Evolutionary conservation across 306 rosid species (phyloP), one percentile per base, ranked within the genome.

Genomic region (Citrullus colocynthis): DNA sequence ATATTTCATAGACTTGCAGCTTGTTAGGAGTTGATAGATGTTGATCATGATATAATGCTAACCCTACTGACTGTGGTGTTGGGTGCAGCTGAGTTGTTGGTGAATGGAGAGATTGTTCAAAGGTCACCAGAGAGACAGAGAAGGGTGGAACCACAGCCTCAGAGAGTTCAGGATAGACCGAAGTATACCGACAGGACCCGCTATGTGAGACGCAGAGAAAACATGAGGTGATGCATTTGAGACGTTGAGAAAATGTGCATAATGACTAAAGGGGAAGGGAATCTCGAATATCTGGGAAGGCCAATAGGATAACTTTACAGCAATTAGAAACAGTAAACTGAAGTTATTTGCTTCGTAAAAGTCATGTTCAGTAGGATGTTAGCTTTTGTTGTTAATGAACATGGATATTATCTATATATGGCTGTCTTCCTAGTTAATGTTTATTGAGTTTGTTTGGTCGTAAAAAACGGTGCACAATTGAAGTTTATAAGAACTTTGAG

Each of bases 61-160:
- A 70, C 10, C 7, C 20, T 11, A 17, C 30, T 30, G 30, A 18
- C 17, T 37, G 14, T 44, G 36, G 14, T 44, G 36, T 1, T 45
- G 78, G 76, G n/a, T 82, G 91, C 97, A 96, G 99, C 93, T 70
- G 98, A 96, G 74, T 78, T 96, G 85, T 84, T 75, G 44, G 99
- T 96, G 84, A 89, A 93, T n/a, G 99, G 98, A 62, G 96, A 92
- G 87, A 92, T 96, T 6, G 97, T 96, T 39, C 99, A 92, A 84
- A 89, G 99, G 63, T 60, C 98, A 6, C 99, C 97, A 2, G 98
- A 96, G 49, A 92, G 99, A 64, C 99, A 96, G 86, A 90, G 91
- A 85, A 88, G 97, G 88, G 98, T 94, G 83, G 97, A 94, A 79
- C 97, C 96, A 2, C 98, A 92, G 83, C 95, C 91, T 1, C 93